Base-by-base conservation (phyloP, 352 stramenopile species). In the Phytophthora fragariae region DNA sequence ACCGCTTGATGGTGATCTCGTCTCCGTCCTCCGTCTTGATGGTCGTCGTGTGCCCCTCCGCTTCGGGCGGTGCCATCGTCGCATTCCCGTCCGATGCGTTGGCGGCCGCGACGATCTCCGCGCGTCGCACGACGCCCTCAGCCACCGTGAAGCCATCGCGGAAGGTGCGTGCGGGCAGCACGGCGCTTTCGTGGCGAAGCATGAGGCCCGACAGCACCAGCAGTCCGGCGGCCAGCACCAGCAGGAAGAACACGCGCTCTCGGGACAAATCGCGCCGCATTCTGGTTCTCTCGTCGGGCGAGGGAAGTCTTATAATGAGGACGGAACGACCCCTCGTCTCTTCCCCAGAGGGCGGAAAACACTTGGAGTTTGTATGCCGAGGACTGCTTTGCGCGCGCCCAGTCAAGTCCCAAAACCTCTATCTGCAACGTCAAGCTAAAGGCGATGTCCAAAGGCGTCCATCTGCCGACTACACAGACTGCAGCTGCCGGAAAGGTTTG, bases 1-100 rank as follows among this genome's bases (percentile, higher is more conserved):
- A 75, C 27, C 83, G 83, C 62, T 91, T 91, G 73, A 93, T 93
- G 39, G 86, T 93, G 77, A 93, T 92, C 75, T 92, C 86, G 66
- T 93, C 84, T 49, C 86, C 86, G 50, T 89, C 84, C 64, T 91
- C 78, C 24, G 85, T 92, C 73, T 89, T 92, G 72, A 93, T 92
- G 17, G 79, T 91, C 39, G 83, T 93, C 63, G 81, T 91, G 54
- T 83, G 83, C 8, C 75, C 77, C 35, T 81, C 74, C 12, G 67
- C 65, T 3, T 68, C 76, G 37, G 10, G 17, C n/a, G 57, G 59
- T 15, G 29, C 19, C 47, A 75, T 63, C 10, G 61, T 73, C 53
- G 15, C 62, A 27, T 67, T 76, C 24, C 39, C 24, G 44, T 62
- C 54, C 17, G 53, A 75, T 55, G 57, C 56, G 49, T 58, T 21